phyloP scores from a whole-genome alignment of 1,284 basidiomycete species.

The Leccinum huronense region DNA sequence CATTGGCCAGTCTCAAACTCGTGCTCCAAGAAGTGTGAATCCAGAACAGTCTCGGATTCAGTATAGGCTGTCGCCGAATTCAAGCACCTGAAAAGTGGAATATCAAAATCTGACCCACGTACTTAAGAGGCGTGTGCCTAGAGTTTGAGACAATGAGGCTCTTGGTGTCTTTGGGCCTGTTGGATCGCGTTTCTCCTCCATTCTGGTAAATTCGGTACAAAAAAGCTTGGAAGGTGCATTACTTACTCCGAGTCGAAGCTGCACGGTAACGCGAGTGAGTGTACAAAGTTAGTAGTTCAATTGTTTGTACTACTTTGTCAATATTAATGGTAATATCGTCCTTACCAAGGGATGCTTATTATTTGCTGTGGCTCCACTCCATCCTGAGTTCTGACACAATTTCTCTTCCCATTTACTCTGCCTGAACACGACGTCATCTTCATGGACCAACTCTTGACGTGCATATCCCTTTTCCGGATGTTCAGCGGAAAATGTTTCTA shows the following conservation, averaged over 20 bases:
- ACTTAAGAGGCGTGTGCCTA: slow-evolving; percentile 42
- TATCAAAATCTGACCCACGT: slow-evolving; percentile 65
- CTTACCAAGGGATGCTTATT: too few relatives aligned
- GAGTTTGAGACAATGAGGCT: slow-evolving; percentile 91
- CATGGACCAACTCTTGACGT: slow-evolving; percentile 92
- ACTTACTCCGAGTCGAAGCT: too few relatives aligned
- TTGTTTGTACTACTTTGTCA: too few relatives aligned
- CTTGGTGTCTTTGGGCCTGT: slow-evolving; percentile 72
- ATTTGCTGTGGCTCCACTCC: too few relatives aligned
- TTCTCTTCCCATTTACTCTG: slow-evolving; percentile 53
- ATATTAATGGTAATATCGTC: too few relatives aligned
- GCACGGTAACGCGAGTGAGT: too few relatives aligned
- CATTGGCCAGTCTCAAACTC: too few relatives aligned
- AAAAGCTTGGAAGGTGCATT: background rate
- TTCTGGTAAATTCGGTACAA: slow-evolving; percentile 9
- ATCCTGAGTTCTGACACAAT: too few relatives aligned
- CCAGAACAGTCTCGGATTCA: slow-evolving; percentile 85
- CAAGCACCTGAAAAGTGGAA: background rate
- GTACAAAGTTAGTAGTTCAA: too few relatives aligned
- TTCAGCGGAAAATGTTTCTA: slow-evolving; percentile 82
- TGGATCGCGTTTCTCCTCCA: slow-evolving; percentile 51
- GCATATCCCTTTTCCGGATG: slow-evolving; percentile 78
- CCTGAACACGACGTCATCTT: slow-evolving; percentile 82
- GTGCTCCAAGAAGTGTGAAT: slow-evolving; percentile 46
- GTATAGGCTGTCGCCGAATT: slow-evolving; percentile 65